A percentile compares a stretch with the other conserved stretches of the same genome.
Evolutionary conservation across 1,284 basidiomycete species (phyloP).

Genomic region (Leucoagaricus sp.): DNA sequence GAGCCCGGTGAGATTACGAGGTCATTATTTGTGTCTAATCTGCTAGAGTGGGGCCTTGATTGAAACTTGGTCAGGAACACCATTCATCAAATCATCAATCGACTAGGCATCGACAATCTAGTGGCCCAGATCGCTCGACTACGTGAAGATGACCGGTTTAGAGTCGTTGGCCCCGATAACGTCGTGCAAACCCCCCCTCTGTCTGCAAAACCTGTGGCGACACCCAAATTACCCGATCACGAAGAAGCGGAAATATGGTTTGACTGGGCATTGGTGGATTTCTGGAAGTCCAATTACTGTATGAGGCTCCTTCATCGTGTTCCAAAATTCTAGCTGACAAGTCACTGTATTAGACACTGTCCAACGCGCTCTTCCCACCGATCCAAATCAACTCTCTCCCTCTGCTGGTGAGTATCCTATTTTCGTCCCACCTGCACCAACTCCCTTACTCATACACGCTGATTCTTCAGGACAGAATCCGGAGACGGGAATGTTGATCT

Average conservation of each 20-base stretch:
- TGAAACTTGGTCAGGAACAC: constrained; percentile 54
- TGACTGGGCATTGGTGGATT: constrained; percentile 98
- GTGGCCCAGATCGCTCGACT: constrained; percentile 85
- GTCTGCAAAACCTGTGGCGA: constrained; percentile 34
- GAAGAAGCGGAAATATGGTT: constrained; percentile 92
- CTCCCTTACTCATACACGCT: background rate
- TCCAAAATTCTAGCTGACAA: constrained; percentile 7
- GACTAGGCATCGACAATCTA: constrained; percentile 85
- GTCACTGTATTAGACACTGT: constrained; percentile 53
- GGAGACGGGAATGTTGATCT: constrained; percentile 79
- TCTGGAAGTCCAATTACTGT: constrained; percentile 98
- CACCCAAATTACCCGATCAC: constrained; percentile 43
- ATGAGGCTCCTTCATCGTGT: constrained; percentile 32
- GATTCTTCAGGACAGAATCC: constrained; percentile 60
- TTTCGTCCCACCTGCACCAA: background rate
- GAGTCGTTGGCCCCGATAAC: constrained; percentile 82
- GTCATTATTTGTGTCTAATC: constrained; percentile 33
- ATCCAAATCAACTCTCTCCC: constrained; percentile 61
- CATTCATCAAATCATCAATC: constrained; percentile 86
- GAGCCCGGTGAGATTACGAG: constrained; percentile 91
- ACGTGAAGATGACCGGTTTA: constrained; percentile 91
- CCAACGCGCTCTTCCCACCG: constrained; percentile 64
- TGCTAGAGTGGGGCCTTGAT: constrained; percentile 1
- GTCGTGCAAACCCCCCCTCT: constrained; percentile 56
- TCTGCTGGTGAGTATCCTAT: constrained; percentile 47